Base-by-base conservation (phyloP, 352 stramenopile species). In the Globisporangium carolinianum region DNA sequence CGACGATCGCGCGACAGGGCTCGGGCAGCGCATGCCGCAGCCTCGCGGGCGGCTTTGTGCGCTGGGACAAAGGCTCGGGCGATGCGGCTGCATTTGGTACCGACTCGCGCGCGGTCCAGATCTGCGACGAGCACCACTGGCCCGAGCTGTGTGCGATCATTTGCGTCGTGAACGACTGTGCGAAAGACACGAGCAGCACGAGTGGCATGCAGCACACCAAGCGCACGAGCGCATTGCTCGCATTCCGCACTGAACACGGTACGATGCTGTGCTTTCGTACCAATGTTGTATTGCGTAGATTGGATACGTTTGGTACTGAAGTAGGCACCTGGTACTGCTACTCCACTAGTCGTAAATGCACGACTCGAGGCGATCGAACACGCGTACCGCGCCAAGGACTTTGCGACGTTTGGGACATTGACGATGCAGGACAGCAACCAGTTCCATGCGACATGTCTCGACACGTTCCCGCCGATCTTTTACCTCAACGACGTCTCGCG, bases 391-490 rank as follows among this genome's bases (percentile, higher is more conserved):
- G 69, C 61, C 8, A 85, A 86, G 38, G 95, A 99, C 72, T 99
- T 99, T 79, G 71, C 76, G 53, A 72, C 76, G 4, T 99, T 99
- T 72, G 97, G 86, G 42, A 81, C 87, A 48, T 72, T 99, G n/a
- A 99, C 96, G 15, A 99, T 99, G 97, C 82, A 93, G 63, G 97
- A 99, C 76, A 95, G 84, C 59, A 99, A 99, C 79, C 93, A 98
- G 66, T 99, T 99, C 71, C 97, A 99, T 75, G 91, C 96, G 43
- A 98, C 89, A 38, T 99, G 97, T 68, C 77, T 99, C 10, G 96
- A 99, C 73, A 99, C 96, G 15, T 98, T 88, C 66, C 97, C 97
- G 51, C 96, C 97, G 6, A 99, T 99, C 61, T 98, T 98, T 70
- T 99, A 99, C 72, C 91, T 99, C 80, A 99, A 98, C 72, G 94